Conservation (phyloP, 2,329 filamentous ascomycete species). For the Colletotrichum sp. region DNA sequence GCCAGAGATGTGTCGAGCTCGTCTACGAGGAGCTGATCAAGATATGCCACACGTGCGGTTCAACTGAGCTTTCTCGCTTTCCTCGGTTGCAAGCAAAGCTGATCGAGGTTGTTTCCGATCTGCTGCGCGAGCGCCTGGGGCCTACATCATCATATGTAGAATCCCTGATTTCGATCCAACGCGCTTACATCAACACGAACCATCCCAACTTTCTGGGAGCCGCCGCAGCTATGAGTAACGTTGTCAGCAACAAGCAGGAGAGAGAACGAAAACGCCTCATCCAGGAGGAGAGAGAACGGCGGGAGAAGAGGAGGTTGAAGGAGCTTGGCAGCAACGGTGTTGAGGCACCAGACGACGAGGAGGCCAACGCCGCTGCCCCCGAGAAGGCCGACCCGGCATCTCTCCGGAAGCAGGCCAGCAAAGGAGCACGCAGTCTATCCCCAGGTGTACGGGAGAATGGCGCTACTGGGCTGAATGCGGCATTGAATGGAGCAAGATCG, state of each 20-base stretch:
- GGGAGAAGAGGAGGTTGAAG: conserved; percentile 82
- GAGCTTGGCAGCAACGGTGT: conserved; percentile 83
- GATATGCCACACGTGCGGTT: conserved; percentile 98
- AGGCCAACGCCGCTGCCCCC: conserved; percentile 44
- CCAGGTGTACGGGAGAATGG: conserved; percentile 78
- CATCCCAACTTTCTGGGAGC: conserved; percentile 98
- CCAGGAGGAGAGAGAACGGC: conserved; percentile 84
- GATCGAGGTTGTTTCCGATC: conserved; percentile 96
- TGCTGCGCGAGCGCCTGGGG: conserved; percentile 89
- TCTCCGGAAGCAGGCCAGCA: conserved; percentile 62
- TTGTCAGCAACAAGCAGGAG: conserved; percentile 94
- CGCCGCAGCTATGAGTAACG: conserved; percentile 95
- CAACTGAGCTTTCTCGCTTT: conserved; percentile 89
- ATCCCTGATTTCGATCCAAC: conserved; percentile 94
- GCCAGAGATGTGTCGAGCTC: conserved; percentile 94
- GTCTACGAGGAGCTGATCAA: conserved; percentile 99
- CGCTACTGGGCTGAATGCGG: conserved; percentile 62
- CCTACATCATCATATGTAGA: conserved; percentile 92
- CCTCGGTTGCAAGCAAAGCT: conserved; percentile 94
- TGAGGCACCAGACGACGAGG: conserved; percentile 71
- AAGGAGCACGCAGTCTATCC: conserved; percentile 79
- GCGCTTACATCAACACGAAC: conserved; percentile 99
- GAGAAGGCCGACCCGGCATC: conserved; percentile 56
- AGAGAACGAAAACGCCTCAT: conserved; percentile 82
- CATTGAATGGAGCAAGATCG: conserved; percentile 70